Evolutionary conservation across 2,329 filamentous ascomycete genomes (phyloP).

Genomic region (Diaporthe longicolla): DNA sequence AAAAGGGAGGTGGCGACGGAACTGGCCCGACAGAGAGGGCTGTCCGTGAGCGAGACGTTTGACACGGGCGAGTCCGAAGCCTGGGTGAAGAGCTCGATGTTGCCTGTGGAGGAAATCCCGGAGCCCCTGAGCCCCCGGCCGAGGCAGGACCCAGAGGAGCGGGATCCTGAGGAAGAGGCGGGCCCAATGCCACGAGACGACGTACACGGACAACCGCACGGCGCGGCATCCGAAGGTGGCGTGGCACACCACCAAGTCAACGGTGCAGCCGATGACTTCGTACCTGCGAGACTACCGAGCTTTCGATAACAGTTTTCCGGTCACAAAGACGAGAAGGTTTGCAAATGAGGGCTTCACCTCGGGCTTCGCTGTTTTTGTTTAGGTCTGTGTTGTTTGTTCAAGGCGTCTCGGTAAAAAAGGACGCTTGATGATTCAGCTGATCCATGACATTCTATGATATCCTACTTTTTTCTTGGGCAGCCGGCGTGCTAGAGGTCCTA

Average conservation of each 20-base stretch:
- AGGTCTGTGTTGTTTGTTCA: background rate
- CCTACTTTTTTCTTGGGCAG: constrained; percentile 15
- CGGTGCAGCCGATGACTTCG: constrained; percentile 56
- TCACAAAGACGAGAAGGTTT: background rate
- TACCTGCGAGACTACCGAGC: constrained; percentile 71
- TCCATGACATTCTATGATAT: constrained; percentile 34
- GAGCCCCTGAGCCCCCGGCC: constrained; percentile 43
- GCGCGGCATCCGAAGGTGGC: constrained; percentile 42
- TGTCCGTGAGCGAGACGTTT: constrained; percentile 53
- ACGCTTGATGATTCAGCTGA: constrained; percentile 17
- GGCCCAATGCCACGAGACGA: constrained; percentile 30
- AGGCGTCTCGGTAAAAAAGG: constrained; percentile 22
- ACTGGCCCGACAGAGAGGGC: constrained; percentile 65
- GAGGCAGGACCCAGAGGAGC: constrained; percentile 47
- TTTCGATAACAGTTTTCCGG: constrained; percentile 57
- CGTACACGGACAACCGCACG: constrained; percentile 34
- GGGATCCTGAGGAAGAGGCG: constrained; percentile 44
- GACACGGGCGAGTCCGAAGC: constrained; percentile 53
- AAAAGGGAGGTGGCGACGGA: constrained; percentile 67
- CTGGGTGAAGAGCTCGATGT: constrained; percentile 51
- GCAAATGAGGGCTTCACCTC: background rate
- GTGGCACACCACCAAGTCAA: background rate
- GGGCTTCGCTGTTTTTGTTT: background rate
- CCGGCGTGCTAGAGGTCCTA: constrained; percentile 23
- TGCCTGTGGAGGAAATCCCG: constrained; percentile 49